Evolutionary conservation across 345 rosid genomes (phyloP), one percentile per base, ranked within the genome.

Genomic region (Excoecaria agallocha): DNA sequence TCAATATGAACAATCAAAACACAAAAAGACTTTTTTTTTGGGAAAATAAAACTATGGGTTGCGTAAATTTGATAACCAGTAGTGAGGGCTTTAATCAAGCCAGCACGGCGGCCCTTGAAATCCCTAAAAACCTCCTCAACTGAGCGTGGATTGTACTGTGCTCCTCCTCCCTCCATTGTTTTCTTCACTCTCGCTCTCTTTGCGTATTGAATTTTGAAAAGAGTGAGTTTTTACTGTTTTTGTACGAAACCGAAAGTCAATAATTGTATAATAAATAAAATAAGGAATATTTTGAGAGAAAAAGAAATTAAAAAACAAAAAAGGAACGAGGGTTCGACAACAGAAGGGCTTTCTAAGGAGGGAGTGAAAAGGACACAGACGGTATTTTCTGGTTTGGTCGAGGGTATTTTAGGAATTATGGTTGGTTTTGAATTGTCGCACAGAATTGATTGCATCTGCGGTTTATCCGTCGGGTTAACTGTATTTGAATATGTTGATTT

Each of bases 81-180:
- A 49, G 80, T 77, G 24, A 77, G 76, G 6, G 80, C 80, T 38
- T 77, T 77, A 71, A 78, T 52, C 19, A 78, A 35, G 19, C 48
- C 81, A 19, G 56, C 59, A 24, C 72, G 73, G 1, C 81, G 73
- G 69, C 73, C 76, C 30, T 78, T 78, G 57, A 78, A 78, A 61
- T 78, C 81, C 38, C 60, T 59, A 54, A 78, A 78, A 46, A 78
- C 81, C n/a, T 78, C 77, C 49, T 78, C 81, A n/a, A 78, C 77
- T 0, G 76, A 73, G 17, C 81, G 74, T 5, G 76, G 76, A 39
- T 66, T 77, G 68, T 77, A 71, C 67, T 55, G 70, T 9, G 57
- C 75, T 45, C 73, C 72, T 59, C n/a, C 70, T 35, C 76, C 80
- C 49, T 64, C 80, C 71, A 65, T 72, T 10, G 22, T 39, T 71